These are phyloP conservation scores for Candida mesenterica DNA, from an alignment of 1,139 yeast species.

Conservation along the genomic window DNA sequence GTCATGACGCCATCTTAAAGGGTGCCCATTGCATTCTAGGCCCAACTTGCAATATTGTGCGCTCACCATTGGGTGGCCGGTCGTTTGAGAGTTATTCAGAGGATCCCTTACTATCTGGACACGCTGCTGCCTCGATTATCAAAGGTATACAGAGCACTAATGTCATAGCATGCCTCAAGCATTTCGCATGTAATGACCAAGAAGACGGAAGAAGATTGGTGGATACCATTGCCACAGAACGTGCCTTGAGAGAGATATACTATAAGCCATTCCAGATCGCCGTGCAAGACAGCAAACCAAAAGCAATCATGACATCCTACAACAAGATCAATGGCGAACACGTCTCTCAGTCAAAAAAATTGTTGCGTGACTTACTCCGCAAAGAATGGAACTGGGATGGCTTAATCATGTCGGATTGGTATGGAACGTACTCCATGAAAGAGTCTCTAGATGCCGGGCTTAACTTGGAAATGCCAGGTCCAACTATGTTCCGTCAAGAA, in stretches of 20 bases:
- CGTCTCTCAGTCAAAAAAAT: slow-evolving; percentile 44
- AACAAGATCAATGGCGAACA: slow-evolving; percentile 60
- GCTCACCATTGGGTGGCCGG: slow-evolving; percentile 63
- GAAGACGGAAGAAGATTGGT: slow-evolving; percentile 54
- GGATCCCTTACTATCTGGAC: slow-evolving; percentile 59
- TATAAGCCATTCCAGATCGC: slow-evolving; percentile 63
- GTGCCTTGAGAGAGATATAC: slow-evolving; percentile 62
- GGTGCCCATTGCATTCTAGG: slow-evolving; percentile 51
- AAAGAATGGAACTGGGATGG: slow-evolving; percentile 60
- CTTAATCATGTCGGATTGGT: slow-evolving; percentile 62
- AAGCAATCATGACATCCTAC: slow-evolving; percentile 57
- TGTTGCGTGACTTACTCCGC: slow-evolving; percentile 46
- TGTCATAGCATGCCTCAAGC: slow-evolving; percentile 58
- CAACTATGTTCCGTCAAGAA: slow-evolving; percentile 44
- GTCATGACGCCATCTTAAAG: slow-evolving; percentile 48
- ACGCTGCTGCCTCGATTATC: slow-evolving; percentile 47
- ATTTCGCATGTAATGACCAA: slow-evolving; percentile 59
- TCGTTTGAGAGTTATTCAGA: slow-evolving; percentile 63
- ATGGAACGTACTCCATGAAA: slow-evolving; percentile 52
- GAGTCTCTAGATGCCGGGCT: slow-evolving; percentile 54
- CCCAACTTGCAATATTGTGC: slow-evolving; percentile 55
- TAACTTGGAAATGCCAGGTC: slow-evolving; percentile 66
- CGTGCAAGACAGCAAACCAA: slow-evolving; percentile 48
- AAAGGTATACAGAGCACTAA: slow-evolving; percentile 54
- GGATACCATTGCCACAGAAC: slow-evolving; percentile 48